phyloP scores from a whole-genome alignment of 1,139 yeast genomes.

The Insectozyma bohioensis region DNA sequence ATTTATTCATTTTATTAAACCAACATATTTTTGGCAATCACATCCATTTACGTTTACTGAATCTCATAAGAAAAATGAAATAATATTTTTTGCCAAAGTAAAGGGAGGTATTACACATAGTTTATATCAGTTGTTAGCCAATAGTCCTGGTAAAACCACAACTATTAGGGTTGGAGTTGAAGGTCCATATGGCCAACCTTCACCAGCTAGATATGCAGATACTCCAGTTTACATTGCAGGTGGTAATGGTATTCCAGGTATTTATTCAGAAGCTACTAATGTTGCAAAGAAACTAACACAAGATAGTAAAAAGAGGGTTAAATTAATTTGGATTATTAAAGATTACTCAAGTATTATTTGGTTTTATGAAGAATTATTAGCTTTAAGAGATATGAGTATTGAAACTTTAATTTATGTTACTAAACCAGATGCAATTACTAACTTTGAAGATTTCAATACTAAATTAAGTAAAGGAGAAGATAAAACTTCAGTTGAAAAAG shows the following conservation, averaged over 20 bases:
- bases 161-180: constrained; percentile 35
- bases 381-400: constrained; percentile 22
- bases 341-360: constrained; percentile 31
- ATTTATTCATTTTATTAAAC: constrained; percentile 43
- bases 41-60: constrained; percentile 32
- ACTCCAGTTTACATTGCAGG: constrained; percentile 43
- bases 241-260: constrained; percentile 48
- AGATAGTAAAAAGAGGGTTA: constrained; percentile 20
- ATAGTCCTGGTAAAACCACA: constrained; percentile 25
- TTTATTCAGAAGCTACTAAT: constrained; percentile 36
- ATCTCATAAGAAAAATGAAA: constrained; percentile 15
- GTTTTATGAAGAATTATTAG: constrained; percentile 32
- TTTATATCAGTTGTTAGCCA: constrained; percentile 28
- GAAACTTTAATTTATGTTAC: constrained; percentile 32
- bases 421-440: constrained; percentile 20
- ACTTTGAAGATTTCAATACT: constrained; percentile 10
- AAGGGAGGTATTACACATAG: constrained; percentile 40
- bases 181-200: constrained; percentile 41
- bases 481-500: constrained; percentile 1
- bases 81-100: constrained; percentile 32
- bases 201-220: constrained; percentile 29
- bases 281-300: constrained; percentile 18
- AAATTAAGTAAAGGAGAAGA: constrained; percentile 3
- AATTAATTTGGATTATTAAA: constrained; percentile 36
- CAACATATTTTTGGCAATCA: constrained; percentile 40